Percentiles rank a stretch among this genome's conserved stretches.
Evolutionary conservation across 2,329 filamentous ascomycete species (phyloP).

Genomic region (Pezicula radicicola): DNA sequence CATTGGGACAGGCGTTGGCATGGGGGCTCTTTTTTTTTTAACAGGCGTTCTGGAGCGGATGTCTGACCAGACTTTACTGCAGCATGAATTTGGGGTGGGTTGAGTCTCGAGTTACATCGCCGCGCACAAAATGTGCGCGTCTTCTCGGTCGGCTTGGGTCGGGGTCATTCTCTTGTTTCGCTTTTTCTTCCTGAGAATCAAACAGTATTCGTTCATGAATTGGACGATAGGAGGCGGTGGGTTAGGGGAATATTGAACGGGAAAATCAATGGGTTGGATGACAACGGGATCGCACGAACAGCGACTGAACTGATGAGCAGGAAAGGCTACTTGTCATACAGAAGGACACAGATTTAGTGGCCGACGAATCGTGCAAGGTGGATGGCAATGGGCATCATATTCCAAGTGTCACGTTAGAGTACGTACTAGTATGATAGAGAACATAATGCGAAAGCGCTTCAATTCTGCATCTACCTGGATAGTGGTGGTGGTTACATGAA

Average conservation of each 20-base stretch:
- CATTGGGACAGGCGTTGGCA: constrained; percentile 24
- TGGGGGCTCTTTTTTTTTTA: constrained; percentile 7
- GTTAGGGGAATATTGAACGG: not conserved
- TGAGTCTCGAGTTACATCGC: not conserved
- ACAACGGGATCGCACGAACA: not conserved
- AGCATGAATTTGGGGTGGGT: constrained; percentile 12
- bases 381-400: too few species aligned
- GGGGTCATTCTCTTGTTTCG: too few species aligned
- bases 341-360: too few species aligned
- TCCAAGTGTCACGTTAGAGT: too few species aligned
- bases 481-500: too few species aligned
- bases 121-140: not conserved
- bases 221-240: not conserved
- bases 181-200: too few species aligned
- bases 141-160: not conserved
- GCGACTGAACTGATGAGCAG: not conserved
- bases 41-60: constrained; percentile 20
- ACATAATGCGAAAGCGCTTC: too few species aligned
- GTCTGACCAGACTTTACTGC: constrained; percentile 18
- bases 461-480: too few species aligned
- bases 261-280: not conserved
- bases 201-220: not conserved
- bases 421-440: too few species aligned
- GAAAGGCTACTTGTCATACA: too few species aligned
- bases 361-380: too few species aligned